Percentiles rank a stretch among this genome's conserved stretches.
Conservation (phyloP, 1,284 basidiomycete species). For the Hypsizygus ulmarius region DNA sequence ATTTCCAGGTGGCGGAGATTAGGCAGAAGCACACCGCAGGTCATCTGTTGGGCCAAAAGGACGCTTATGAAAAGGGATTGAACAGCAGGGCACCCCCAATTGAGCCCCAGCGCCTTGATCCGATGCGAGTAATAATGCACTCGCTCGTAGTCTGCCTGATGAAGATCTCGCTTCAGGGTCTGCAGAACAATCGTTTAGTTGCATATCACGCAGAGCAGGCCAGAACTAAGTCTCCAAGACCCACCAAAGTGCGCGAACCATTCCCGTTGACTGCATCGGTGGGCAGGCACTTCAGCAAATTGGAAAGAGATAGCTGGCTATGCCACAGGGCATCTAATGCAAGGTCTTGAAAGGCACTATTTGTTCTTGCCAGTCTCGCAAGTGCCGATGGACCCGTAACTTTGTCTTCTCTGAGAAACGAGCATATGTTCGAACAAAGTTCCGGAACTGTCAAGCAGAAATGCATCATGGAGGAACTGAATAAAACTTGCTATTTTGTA, state of each 20-base stretch:
- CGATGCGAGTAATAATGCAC: neutral
- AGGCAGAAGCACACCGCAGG: conserved; percentile 1
- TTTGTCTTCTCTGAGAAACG: neutral
- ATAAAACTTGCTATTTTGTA: too few species aligned
- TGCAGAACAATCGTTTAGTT: neutral
- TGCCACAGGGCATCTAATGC: conserved; percentile 4
- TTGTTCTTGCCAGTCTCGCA: conserved; percentile 3
- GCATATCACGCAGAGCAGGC: neutral
- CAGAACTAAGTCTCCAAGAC: too few species aligned
- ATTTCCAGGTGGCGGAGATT: conserved; percentile 1
- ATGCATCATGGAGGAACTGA: conserved; percentile 1
- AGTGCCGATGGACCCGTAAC: neutral
- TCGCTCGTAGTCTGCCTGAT: neutral
- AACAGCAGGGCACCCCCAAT: neutral
- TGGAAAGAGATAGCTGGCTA: conserved; percentile 2
- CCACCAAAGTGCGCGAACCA: neutral
- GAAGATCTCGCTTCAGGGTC: neutral
- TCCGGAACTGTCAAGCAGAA: conserved; percentile 2
- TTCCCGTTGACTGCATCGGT: neutral
- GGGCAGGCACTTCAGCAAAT: conserved; percentile 4
- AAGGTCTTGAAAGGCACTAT: conserved; percentile 1
- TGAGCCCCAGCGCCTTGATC: neutral
- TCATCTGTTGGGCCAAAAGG: neutral
- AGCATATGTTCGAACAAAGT: conserved; percentile 3
- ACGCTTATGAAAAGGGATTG: neutral